phyloP scores from a whole-genome alignment of 768 basidiomycete genomes.

The Termitomyces sp. region DNA sequence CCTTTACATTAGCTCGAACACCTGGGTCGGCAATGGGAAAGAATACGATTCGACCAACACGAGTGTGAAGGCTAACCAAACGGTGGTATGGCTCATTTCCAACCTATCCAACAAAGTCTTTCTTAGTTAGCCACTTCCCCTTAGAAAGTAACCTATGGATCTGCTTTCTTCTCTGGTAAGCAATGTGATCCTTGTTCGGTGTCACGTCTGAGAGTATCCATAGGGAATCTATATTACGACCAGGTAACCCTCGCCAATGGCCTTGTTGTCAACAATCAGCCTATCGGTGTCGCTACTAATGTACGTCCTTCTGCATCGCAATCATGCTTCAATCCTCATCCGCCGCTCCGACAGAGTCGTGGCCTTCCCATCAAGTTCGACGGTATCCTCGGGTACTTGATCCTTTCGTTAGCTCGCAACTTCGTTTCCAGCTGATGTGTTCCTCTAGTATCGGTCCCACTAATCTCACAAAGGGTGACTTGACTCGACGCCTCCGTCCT shows the following conservation, averaged over 20 bases:
- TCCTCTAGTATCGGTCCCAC: constrained; percentile 54
- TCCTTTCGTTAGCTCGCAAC: background rate
- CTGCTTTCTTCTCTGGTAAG: constrained; percentile 50
- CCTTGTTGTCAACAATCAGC: constrained; percentile 46
- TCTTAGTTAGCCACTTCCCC: background rate
- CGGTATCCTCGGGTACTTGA: constrained; percentile 54
- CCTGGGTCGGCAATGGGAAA: constrained; percentile 46
- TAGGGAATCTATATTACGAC: too few species aligned
- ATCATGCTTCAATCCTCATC: background rate
- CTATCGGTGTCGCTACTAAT: constrained; percentile 52
- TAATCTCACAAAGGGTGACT: constrained; percentile 40
- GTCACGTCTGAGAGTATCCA: constrained; percentile 35
- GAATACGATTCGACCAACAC: constrained; percentile 43
- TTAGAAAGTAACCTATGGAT: constrained; percentile 54
- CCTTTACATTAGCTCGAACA: constrained; percentile 45
- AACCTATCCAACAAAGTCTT: background rate
- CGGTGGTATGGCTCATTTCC: constrained; percentile 34
- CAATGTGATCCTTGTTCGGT: background rate
- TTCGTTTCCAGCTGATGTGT: background rate
- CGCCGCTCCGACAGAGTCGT: constrained; percentile 16
- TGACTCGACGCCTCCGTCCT: background rate
- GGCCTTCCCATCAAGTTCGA: constrained; percentile 44
- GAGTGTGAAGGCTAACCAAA: constrained; percentile 35
- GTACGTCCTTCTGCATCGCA: constrained; percentile 7
- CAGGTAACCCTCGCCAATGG: constrained; percentile 43